Percentiles rank a stretch among this genome's conserved stretches.
phyloP scores from a whole-genome alignment of 192 early-diverging fungal species.

The Coemansia sp. region DNA sequence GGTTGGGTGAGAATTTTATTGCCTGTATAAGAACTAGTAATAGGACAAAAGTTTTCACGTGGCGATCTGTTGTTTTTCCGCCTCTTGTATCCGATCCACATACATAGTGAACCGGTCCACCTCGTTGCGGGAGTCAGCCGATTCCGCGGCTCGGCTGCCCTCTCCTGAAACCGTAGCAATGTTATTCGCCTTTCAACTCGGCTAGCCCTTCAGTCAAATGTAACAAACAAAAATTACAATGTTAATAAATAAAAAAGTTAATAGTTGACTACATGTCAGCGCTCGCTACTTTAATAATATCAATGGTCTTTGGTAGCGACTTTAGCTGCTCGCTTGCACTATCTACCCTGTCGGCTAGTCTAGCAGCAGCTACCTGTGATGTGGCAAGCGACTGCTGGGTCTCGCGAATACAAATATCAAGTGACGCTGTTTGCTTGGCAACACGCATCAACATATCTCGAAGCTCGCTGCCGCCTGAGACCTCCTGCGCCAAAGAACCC shows the following conservation, averaged over 20 bases:
- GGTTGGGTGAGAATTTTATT: no score
- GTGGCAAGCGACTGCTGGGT: conserved; percentile 40
- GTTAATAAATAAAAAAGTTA: neutral
- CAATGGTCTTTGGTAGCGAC: conserved; percentile 39
- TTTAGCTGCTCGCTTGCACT: conserved; percentile 36
- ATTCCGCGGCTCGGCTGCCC: no score
- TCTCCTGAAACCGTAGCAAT: no score
- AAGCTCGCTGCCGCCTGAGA: conserved; percentile 45
- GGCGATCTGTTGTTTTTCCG: no score
- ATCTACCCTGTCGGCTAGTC: conserved; percentile 25
- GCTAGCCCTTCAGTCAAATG: no score
- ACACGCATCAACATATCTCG: conserved; percentile 33
- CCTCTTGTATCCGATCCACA: no score
- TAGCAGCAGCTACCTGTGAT: conserved; percentile 10
- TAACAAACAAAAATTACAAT: no score
- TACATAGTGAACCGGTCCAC: no score
- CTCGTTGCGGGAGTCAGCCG: no score
- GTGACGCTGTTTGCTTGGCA: conserved; percentile 34
- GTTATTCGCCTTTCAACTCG: no score
- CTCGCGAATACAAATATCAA: conserved; percentile 34
- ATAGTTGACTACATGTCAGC: conserved; percentile 16
- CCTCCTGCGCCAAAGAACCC: conserved; percentile 39
- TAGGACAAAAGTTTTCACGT: no score
- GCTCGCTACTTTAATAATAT: conserved; percentile 43
- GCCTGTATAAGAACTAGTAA: no score